Base-by-base conservation (phyloP, 1,139 yeast species). In the Arxiozyma bovina region DNA sequence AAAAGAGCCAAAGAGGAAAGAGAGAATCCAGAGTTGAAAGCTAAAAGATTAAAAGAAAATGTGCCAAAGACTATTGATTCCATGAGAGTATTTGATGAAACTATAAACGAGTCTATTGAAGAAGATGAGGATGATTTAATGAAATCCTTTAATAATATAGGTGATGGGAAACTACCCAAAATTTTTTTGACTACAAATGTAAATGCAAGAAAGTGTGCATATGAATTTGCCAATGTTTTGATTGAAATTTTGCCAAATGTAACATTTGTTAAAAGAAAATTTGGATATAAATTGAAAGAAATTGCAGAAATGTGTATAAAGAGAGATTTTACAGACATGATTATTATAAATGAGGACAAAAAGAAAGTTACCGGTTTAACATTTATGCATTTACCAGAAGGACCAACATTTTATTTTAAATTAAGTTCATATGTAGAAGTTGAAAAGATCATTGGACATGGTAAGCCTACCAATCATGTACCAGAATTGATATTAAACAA, bases 401-500 rank as follows among this genome's bases (percentile, higher is more conserved):
- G 99, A 0, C 99, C 99, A 41, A 85, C 97, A 0, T 89, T 89
- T 67, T 91, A 93, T 72, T 93, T 93, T 65, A 84, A 93, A 21
- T 75, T 93, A 15, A 76, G 91, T n/a, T 88, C 96, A 6, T 76
- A 87, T 52, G 80, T 81, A 23, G 87, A 86, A 60, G 84, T 88
- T n/a, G 80, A 84, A 62, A 76, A 80, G 60, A 88, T 93, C 55
- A 70, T 75, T 21, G 96, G 96, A 17, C 99, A 93, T 65, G 98
- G 98, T 55, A 78, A 84, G 53, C 85, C 96, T 42, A 90, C 98
- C 0, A 83, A 82, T 50, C 98, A 93, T 67, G 81, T 85, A 42
- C 99, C 99, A 2, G 99, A 93, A 70, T 79, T 93, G 52, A 83
- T 93, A 40, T 76, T 94, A 66, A 93, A 93, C 70, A 93, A 93